These are phyloP conservation scores for Leishmania tarentolae DNA, from an alignment of 208 protist genomes.

Conservation along the genomic window DNA sequence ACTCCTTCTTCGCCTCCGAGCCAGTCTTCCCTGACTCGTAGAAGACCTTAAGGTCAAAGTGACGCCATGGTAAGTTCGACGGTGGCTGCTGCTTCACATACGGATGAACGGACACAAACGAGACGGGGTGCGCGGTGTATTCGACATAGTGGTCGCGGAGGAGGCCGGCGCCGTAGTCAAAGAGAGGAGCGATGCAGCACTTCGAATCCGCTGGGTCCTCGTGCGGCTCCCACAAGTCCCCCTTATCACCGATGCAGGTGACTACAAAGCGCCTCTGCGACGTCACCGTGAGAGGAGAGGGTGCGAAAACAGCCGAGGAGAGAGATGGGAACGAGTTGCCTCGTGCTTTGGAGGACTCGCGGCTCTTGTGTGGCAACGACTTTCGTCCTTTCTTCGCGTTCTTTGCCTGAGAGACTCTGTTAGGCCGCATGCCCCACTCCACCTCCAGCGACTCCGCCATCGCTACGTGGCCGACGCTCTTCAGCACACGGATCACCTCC, in stretches of 20 bases:
- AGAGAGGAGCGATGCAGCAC: constrained; percentile 39
- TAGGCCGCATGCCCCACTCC: constrained; percentile 27
- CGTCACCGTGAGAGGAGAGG: constrained; percentile 11
- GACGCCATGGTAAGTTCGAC: constrained; percentile 42
- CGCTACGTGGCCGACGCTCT: constrained; percentile 17
- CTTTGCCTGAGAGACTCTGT: constrained; percentile 9
- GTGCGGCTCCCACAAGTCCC: constrained; percentile 43
- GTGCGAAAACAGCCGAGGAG: not conserved
- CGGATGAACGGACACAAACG: constrained; percentile 41
- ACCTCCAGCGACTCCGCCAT: constrained; percentile 32
- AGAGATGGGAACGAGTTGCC: constrained; percentile 14
- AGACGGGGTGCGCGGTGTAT: constrained; percentile 27
- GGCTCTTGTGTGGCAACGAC: constrained; percentile 26
- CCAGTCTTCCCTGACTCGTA: constrained; percentile 72
- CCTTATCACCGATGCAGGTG: constrained; percentile 41
- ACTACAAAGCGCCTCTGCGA: constrained; percentile 30
- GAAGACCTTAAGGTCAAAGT: constrained; percentile 59
- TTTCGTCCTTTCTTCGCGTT: constrained; percentile 21
- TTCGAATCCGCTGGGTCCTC: constrained; percentile 10
- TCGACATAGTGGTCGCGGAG: constrained; percentile 40
- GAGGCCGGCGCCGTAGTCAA: constrained; percentile 51
- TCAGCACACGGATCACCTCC: constrained; percentile 31
- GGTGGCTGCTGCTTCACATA: constrained; percentile 58
- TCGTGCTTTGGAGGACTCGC: constrained; percentile 30
- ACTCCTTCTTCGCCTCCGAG: constrained; percentile 77